These are phyloP conservation scores for Aspergillus thermomutatus DNA, from an alignment of 2,329 filamentous ascomycete species.

Conservation along the genomic window DNA sequence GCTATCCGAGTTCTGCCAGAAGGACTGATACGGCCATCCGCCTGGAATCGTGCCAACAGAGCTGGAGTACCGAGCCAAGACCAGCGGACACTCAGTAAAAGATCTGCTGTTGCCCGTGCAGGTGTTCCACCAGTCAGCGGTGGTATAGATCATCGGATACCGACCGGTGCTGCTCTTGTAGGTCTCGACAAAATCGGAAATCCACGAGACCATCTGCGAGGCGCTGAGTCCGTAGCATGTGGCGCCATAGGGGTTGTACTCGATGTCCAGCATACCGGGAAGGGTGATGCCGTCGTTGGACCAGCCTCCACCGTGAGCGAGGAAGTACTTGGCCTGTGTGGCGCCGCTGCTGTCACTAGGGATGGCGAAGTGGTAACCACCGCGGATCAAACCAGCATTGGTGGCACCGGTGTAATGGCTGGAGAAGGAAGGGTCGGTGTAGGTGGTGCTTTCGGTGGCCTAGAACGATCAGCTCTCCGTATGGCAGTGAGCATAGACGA, in stretches of 20 bases:
- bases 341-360: conserved; percentile 45
- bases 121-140: conserved; percentile 51
- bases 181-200: conserved; percentile 51
- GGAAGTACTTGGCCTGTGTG: conserved; percentile 52
- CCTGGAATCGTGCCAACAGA: conserved; percentile 47
- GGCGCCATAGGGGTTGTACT: conserved; percentile 40
- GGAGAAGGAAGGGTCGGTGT: conserved; percentile 46
- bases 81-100: conserved; percentile 48
- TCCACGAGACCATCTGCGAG: conserved; percentile 51
- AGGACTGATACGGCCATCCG: conserved; percentile 52
- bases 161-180: conserved; percentile 47
- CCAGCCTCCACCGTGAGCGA: conserved; percentile 55
- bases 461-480: conserved; percentile 14
- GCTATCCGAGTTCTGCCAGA: conserved; percentile 53
- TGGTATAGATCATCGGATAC: conserved; percentile 54
- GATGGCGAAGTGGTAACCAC: conserved; percentile 56
- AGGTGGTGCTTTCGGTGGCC: conserved; percentile 54
- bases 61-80: conserved; percentile 46
- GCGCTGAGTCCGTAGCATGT: conserved; percentile 48
- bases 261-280: conserved; percentile 57
- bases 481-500: neutral
- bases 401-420: conserved; percentile 51
- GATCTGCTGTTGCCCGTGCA: conserved; percentile 51
- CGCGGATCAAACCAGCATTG: conserved; percentile 51
- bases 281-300: conserved; percentile 52